Evolutionary conservation across 202 grass and related monocot genomes (phyloP).

Genomic region (Carex sylvatica): DNA sequence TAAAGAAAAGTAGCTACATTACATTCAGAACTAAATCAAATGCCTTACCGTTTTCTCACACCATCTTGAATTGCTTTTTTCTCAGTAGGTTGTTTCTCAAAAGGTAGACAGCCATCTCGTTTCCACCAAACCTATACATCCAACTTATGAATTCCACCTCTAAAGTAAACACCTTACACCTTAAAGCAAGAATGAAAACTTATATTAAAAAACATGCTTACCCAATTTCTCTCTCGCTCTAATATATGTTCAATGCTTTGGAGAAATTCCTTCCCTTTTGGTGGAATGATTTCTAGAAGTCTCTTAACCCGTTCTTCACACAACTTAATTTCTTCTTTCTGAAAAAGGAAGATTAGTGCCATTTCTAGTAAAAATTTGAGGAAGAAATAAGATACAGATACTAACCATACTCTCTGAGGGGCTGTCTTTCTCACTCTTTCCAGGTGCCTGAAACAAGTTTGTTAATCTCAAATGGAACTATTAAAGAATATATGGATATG

Average conservation of each 20-base stretch:
- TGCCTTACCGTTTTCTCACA: slow-evolving; percentile 69
- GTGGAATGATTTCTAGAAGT: slow-evolving; percentile 88
- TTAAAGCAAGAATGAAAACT: neutral
- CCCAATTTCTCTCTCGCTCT: slow-evolving; percentile 97
- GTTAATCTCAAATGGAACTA: neutral
- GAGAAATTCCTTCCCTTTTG: slow-evolving; percentile 94
- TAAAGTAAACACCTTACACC: slow-evolving; percentile 3
- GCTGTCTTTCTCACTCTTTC: slow-evolving; percentile 94
- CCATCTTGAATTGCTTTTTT: slow-evolving; percentile 63
- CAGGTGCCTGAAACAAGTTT: slow-evolving; percentile 59
- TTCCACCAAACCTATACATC: slow-evolving; percentile 90
- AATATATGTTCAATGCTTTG: slow-evolving; percentile 96
- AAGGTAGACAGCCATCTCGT: slow-evolving; percentile 80
- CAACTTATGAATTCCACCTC: slow-evolving; percentile 10
- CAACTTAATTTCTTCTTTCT: slow-evolving; percentile 96
- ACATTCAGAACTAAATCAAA: slow-evolving; percentile 26
- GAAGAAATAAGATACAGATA: slow-evolving; percentile 22
- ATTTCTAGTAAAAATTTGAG: slow-evolving; percentile 6
- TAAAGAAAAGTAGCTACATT: neutral
- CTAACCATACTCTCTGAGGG: slow-evolving; percentile 75
- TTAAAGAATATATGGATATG: neutral
- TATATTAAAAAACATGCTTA: slow-evolving; percentile 32
- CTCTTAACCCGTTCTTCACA: slow-evolving; percentile 91
- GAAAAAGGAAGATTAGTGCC: slow-evolving; percentile 9
- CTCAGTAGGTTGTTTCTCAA: slow-evolving; percentile 76